phyloP scores from a whole-genome alignment of 495 filamentous ascomycete genomes.

The Talaromyces stipitatus region DNA sequence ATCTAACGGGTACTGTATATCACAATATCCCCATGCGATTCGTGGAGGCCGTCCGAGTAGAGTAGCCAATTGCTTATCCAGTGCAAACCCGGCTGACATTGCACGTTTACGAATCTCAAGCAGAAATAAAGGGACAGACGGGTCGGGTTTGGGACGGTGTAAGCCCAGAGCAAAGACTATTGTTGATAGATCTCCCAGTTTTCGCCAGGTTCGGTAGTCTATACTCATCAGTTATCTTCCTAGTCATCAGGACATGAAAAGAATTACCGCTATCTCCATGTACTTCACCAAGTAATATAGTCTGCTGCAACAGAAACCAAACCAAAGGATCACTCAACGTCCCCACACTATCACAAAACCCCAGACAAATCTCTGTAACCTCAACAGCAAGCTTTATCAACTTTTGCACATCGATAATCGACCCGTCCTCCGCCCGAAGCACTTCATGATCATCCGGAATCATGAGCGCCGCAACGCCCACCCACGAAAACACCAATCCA shows the following conservation, averaged over 20 bases:
- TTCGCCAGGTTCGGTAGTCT: constrained; percentile 11
- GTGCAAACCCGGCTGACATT: constrained; percentile 31
- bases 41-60: constrained; percentile 41
- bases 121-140: constrained; percentile 29
- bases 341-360: constrained; percentile 3
- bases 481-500: constrained; percentile 5
- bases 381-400: not conserved
- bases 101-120: constrained; percentile 30
- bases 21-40: constrained; percentile 34
- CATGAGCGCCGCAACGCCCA: not conserved
- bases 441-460: constrained; percentile 2
- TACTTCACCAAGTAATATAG: constrained; percentile 1
- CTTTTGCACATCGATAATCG: not conserved
- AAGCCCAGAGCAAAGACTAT: constrained; percentile 32
- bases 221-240: not conserved
- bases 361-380: constrained; percentile 4
- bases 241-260: not conserved
- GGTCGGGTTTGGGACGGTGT: constrained; percentile 25
- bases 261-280: constrained; percentile 6
- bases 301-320: constrained; percentile 6
- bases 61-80: constrained; percentile 33
- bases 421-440: not conserved
- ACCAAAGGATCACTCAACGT: constrained; percentile 6
- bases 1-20: constrained; percentile 41
- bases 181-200: constrained; percentile 11